phyloP scores from a whole-genome alignment of 106 monocot genomes.

The Phalaenopsis aphrodite region DNA sequence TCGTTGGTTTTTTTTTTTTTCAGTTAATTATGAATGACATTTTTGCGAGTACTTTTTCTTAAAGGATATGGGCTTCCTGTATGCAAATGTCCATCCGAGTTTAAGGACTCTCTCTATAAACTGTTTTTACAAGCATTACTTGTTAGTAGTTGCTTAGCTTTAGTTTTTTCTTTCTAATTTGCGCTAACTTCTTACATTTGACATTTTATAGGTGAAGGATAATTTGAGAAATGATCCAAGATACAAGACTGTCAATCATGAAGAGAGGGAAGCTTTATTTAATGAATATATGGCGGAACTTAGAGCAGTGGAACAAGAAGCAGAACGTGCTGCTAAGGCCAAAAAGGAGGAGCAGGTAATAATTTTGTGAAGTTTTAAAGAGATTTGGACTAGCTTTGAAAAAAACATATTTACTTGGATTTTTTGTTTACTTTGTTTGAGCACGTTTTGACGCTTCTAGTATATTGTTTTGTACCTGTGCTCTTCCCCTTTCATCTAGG shows the following conservation, averaged over 20 bases:
- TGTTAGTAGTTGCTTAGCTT: too few relatives aligned
- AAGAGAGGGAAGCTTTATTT: slow-evolving; percentile 74
- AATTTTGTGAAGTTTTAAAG: neutral
- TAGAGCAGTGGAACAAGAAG: slow-evolving; percentile 63
- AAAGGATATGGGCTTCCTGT: too few relatives aligned
- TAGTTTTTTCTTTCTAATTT: neutral
- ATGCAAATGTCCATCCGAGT: too few relatives aligned
- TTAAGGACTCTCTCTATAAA: too few relatives aligned
- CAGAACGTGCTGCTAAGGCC: slow-evolving; percentile 55
- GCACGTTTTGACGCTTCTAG: neutral
- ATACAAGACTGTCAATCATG: slow-evolving; percentile 72
- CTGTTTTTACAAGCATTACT: too few relatives aligned
- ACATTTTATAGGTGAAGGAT: slow-evolving; percentile 70
- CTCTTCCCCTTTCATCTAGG: slow-evolving; percentile 27
- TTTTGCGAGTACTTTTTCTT: too few relatives aligned
- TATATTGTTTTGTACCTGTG: neutral
- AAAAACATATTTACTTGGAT: neutral
- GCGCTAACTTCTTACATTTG: neutral
- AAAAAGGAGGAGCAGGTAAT: slow-evolving; percentile 76
- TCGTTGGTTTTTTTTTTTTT: too few relatives aligned
- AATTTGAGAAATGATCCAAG: slow-evolving; percentile 72
- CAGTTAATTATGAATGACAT: too few relatives aligned
- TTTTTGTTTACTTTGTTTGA: neutral
- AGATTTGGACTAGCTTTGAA: neutral
- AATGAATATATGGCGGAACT: slow-evolving; percentile 78